Evolutionary conservation across 257 asterid genomes (phyloP).

Genomic region (Solanum paucissectum): DNA sequence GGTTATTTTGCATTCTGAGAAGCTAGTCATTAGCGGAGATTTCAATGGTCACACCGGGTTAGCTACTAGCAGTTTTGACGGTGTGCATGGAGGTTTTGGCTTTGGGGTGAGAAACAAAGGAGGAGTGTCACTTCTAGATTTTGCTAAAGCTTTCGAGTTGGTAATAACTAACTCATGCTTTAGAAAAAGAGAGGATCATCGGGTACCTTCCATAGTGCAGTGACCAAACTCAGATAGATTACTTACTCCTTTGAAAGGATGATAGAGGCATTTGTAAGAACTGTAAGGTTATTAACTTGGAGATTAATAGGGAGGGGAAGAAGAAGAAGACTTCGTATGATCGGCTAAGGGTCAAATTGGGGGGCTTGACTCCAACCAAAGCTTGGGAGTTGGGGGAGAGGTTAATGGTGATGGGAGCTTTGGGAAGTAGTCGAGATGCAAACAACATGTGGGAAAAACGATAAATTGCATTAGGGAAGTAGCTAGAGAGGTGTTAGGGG

Average conservation of each 20-base stretch:
- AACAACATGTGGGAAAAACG: neutral
- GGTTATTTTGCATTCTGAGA: neutral
- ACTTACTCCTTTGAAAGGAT: neutral
- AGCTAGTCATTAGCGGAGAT: neutral
- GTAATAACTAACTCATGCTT: neutral
- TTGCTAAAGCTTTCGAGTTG: neutral
- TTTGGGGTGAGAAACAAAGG: neutral
- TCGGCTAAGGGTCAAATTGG: neutral
- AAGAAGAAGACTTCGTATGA: neutral
- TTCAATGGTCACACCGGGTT: neutral
- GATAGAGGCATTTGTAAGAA: neutral
- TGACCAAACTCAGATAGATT: neutral
- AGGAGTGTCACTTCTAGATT: neutral
- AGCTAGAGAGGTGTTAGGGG: neutral
- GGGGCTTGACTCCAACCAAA: neutral
- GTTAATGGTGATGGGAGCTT: neutral
- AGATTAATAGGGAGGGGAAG: neutral
- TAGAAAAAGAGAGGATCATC: neutral
- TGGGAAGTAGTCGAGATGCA: too few relatives aligned
- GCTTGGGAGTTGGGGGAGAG: neutral
- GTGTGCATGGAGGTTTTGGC: neutral
- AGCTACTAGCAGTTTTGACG: neutral
- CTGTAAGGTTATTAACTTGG: neutral
- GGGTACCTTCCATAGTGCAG: neutral
- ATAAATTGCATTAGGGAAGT: neutral